Base-by-base conservation (phyloP, 2,329 filamentous ascomycete species). In the Thermothelomyces thermophilus region DNA sequence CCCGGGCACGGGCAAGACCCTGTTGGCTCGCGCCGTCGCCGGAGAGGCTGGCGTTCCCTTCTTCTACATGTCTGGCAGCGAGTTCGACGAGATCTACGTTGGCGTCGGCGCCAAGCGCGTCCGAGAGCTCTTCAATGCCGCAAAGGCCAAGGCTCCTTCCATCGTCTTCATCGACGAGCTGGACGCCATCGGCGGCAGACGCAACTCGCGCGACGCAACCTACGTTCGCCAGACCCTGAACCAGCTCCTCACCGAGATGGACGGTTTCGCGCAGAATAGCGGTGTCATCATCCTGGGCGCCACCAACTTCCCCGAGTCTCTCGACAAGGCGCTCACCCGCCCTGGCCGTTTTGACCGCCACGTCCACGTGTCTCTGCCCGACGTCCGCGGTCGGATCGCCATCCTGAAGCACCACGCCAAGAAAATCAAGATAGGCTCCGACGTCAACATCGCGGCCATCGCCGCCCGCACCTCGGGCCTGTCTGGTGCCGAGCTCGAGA, bases 31-130 rank as follows among this genome's bases (percentile, higher is more conserved):
- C 62, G 94, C 93, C 48, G 93, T 98, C 53, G 93, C 93, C 41
- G 93, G 93, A 46, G 93, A 98, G 72, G 90, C 93, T 47, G 93
- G 91, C 49, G 93, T 98, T 16, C 93, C 93, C 1, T 98, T 98
- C 77, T 98, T 97, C 77, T 98, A 96, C 77, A 97, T 98, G 91
- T 98, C 93, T 63, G 93, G 93, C 44, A 95, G 89, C 51, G 93
- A 98, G 67, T 98, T 98, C 64, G 93, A 98, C 63, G 93, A 98
- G 69, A 86, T 98, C 46, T 98, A 96, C 63, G 94, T 98, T 31
- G 93, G 93, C 64, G 93, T 98, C 10, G 66, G 66, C 41, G 66
- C 66, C 31, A 68, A 98, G 75, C 87, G 93, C 63, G 91, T 98
- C 42, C 88, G 93, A 52, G 93, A 69, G 39, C 63, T 69, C 33